phyloP scores from a whole-genome alignment of 2,329 filamentous ascomycete genomes.

The Aspergillus tamarii region DNA sequence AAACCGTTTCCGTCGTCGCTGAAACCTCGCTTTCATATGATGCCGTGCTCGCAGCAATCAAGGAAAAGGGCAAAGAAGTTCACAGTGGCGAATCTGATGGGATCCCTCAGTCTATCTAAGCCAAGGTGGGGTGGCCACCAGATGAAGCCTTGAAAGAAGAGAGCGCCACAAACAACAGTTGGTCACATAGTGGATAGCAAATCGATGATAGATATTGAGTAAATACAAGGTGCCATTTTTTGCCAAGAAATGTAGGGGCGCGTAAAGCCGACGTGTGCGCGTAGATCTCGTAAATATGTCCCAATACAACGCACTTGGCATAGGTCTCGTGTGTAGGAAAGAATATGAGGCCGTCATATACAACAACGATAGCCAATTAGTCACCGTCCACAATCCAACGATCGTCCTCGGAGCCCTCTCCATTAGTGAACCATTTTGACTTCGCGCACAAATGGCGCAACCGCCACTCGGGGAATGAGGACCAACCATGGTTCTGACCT shows the following conservation, averaged over 20 bases:
- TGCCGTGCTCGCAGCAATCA: neutral
- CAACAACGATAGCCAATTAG: neutral
- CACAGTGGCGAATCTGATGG: neutral
- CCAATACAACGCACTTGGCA: neutral
- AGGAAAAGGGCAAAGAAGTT: neutral
- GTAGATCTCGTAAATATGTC: neutral
- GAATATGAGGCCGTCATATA: neutral
- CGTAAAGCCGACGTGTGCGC: neutral
- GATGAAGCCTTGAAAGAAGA: neutral
- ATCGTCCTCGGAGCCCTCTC: neutral
- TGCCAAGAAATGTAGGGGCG: no score
- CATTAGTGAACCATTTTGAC: neutral
- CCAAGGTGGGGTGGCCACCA: neutral
- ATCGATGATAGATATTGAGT: neutral
- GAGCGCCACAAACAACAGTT: neutral
- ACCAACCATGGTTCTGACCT: neutral
- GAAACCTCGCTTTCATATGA: neutral
- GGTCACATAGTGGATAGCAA: neutral
- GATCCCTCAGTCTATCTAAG: neutral
- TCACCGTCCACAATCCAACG: neutral
- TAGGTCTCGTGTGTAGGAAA: neutral
- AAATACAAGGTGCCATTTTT: no score
- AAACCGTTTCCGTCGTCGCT: neutral
- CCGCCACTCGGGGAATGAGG: neutral
- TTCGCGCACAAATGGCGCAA: neutral